These are phyloP conservation scores for Meyerozyma athensensis DNA, from an alignment of 1,139 yeast genomes.

Conservation along the genomic window DNA sequence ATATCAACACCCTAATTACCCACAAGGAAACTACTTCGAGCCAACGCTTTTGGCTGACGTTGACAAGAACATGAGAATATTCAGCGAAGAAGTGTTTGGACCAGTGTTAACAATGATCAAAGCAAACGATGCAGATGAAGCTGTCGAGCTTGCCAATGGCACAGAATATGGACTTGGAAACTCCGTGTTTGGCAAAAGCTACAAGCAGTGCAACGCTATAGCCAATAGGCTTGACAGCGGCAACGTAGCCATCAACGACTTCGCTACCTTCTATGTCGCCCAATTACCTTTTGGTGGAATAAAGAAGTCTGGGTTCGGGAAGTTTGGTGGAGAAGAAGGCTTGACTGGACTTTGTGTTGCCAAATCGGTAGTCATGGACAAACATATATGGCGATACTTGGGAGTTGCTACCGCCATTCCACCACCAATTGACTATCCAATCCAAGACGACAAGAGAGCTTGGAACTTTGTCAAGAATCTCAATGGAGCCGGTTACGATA, in stretches of 20 bases:
- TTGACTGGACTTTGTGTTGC: constrained; percentile 81
- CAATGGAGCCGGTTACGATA: constrained; percentile 83
- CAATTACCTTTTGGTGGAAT: constrained; percentile 96
- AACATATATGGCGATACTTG: constrained; percentile 52
- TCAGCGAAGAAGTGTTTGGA: constrained; percentile 89
- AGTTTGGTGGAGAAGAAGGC: constrained; percentile 97
- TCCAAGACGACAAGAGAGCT: constrained; percentile 71
- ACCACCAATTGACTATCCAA: constrained; percentile 85
- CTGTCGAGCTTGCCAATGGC: constrained; percentile 76
- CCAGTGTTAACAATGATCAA: constrained; percentile 78
- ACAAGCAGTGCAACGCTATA: constrained; percentile 52
- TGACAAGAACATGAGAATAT: constrained; percentile 69
- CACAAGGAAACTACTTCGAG: constrained; percentile 88
- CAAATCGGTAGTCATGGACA: constrained; percentile 83
- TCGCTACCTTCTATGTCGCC: constrained; percentile 92
- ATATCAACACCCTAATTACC: constrained; percentile 82
- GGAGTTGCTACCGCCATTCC: constrained; percentile 80
- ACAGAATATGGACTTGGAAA: constrained; percentile 89
- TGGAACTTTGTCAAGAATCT: constrained; percentile 83
- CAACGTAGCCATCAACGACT: constrained; percentile 93
- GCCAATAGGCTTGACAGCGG: constrained; percentile 70
- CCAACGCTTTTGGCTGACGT: constrained; percentile 88
- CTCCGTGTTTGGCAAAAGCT: constrained; percentile 73
- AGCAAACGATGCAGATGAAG: constrained; percentile 62
- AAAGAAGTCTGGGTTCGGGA: constrained; percentile 91